These are phyloP conservation scores for Wickerhamiella brachini DNA, from an alignment of 805 yeast species.

Conservation along the genomic window DNA sequence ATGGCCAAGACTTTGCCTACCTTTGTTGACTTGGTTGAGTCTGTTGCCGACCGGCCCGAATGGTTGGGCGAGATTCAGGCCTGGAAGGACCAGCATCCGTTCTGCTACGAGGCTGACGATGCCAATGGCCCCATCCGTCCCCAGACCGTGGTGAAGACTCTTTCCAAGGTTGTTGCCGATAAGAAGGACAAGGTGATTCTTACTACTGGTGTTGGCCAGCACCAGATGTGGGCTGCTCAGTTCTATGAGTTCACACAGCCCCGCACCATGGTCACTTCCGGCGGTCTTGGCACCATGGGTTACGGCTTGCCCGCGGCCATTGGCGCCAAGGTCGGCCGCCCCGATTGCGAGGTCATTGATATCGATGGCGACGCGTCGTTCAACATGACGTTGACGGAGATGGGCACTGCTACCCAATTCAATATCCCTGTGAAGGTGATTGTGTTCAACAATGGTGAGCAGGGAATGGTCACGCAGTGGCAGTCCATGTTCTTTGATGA, in stretches of 20 bases:
- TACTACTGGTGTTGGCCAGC: constrained; percentile 98
- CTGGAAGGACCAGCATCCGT: constrained; percentile 85
- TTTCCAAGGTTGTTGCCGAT: constrained; percentile 56
- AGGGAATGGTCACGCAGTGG: constrained; percentile 99
- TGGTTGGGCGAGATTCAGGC: constrained; percentile 65
- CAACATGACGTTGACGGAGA: constrained; percentile 91
- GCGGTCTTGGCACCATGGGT: constrained; percentile 99
- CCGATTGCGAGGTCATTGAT: constrained; percentile 89
- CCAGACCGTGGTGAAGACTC: constrained; percentile 73
- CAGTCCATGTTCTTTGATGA: constrained; percentile 94
- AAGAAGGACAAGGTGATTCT: constrained; percentile 63
- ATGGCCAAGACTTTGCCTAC: constrained; percentile 63
- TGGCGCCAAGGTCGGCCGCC: constrained; percentile 94
- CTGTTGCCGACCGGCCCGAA: constrained; percentile 53
- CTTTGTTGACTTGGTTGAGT: constrained; percentile 55
- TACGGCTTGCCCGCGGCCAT: constrained; percentile 95
- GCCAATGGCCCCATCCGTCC: constrained; percentile 55
- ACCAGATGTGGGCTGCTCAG: constrained; percentile 99
- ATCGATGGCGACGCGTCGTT: constrained; percentile 99
- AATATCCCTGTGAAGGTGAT: constrained; percentile 79
- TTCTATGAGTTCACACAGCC: constrained; percentile 90
- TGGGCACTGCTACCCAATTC: constrained; percentile 90
- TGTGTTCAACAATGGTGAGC: constrained; percentile 92
- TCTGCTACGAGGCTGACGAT: constrained; percentile 66
- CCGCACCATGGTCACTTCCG: constrained; percentile 90